Evolutionary conservation across 495 filamentous ascomycete species (phyloP), one percentile per base, ranked within the genome.

Genomic region (Podospora didyma): DNA sequence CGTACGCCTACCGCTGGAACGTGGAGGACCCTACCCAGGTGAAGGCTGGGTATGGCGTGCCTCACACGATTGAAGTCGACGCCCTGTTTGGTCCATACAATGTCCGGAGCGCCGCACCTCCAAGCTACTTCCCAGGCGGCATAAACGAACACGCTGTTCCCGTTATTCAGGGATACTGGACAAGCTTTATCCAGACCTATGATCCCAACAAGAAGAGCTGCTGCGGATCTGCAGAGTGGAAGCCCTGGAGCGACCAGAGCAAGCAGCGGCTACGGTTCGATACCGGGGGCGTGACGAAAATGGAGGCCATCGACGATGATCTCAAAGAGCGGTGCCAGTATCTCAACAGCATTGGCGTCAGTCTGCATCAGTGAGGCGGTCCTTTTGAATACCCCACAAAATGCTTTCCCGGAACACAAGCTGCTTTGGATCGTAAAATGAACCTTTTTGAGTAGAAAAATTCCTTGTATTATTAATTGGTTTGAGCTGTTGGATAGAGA

Each of bases 1-100:
- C 71, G 51, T 88, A 81, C 76, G 82, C 80, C 61, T 91, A 90
- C 61, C 82, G 81, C 31, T 90, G 82, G 62, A 83, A 85, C 57
- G 87, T 90, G 2, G 66, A 77, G 35, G 83, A 86, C 57, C 73
- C 76, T 0, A 47, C 57, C 1, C 65, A 77, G 22, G 72, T 75
- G 16, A 68, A 67, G 4, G 58, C 72, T 20, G 87, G 87, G 2
- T 55, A 76, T 0, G 88, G 88, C 6, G 82, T 83, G 0, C 72
- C 78, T 3, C 87, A 92, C 55, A 83, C 80, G 0, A 75, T 82
- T 1, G 87, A 90, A 62, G 48, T 82, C 9, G 74, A 77, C 46
- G 83, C 86, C 1, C 82, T 90, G 41, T 89, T 82, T 77, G 81
- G 76, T 0, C 64, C 67, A 9, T 59, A 60, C 0, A 63, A 73